phyloP scores from a whole-genome alignment of 495 filamentous ascomycete genomes.

The Podospora fimiseda region DNA sequence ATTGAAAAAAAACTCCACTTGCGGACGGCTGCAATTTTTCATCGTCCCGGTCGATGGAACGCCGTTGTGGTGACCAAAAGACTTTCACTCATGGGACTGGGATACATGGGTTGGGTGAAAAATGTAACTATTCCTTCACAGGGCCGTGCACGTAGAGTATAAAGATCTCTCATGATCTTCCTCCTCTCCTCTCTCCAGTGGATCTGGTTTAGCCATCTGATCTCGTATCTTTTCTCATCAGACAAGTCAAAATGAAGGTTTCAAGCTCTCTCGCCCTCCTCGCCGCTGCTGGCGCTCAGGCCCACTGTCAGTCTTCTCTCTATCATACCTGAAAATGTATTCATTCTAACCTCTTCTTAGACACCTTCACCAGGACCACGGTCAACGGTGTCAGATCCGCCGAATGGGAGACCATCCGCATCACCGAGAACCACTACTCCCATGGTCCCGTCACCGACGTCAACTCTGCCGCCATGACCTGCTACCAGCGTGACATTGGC shows the following conservation, averaged over 20 bases:
- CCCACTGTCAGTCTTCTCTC: conserved; percentile 31
- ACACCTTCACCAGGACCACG: conserved; percentile 23
- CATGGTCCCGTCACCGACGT: conserved; percentile 33
- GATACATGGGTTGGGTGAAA: background rate
- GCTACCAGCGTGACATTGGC: conserved; percentile 29
- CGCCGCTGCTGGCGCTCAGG: conserved; percentile 28
- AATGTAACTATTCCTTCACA: background rate
- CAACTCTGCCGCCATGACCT: conserved; percentile 37
- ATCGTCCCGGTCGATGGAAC: conserved; percentile 4
- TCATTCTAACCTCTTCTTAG: conserved; percentile 9
- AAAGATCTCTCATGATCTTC: background rate
- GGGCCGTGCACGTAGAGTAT: background rate
- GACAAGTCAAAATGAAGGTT: conserved; percentile 28
- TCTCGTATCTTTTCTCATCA: background rate
- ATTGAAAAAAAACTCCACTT: background rate
- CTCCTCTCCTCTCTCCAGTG: background rate
- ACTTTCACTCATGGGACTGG: background rate
- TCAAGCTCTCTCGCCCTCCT: conserved; percentile 26
- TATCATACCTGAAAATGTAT: background rate
- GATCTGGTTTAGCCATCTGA: background rate
- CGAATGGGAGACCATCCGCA: conserved; percentile 38
- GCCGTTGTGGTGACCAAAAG: background rate
- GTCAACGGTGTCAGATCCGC: conserved; percentile 31
- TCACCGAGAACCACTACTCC: conserved; percentile 39
- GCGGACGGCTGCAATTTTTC: background rate